phyloP scores from a whole-genome alignment of 169 alveolate species.

The Plasmodium vivax region DNA sequence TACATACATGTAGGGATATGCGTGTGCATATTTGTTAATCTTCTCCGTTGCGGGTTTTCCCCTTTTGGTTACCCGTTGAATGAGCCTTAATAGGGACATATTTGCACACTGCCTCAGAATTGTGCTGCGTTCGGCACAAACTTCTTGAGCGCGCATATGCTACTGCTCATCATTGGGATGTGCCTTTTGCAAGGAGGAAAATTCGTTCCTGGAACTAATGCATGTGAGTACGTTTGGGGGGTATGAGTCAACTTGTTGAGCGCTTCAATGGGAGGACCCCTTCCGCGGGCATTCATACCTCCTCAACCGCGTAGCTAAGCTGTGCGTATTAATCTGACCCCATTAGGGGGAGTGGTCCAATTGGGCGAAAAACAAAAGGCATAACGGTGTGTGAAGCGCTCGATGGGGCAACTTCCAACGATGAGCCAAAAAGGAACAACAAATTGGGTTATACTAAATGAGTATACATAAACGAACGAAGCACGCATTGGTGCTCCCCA shows the following conservation, averaged over 20 bases:
- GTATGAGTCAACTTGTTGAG: background rate
- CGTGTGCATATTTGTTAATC: background rate
- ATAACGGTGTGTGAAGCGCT: background rate
- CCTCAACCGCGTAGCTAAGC: background rate
- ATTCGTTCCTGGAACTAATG: background rate
- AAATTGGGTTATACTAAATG: background rate
- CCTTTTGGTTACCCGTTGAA: background rate
- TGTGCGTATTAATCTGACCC: background rate
- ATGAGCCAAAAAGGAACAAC: background rate
- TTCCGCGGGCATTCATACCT: background rate
- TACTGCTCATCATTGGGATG: background rate
- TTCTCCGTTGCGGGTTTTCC: background rate
- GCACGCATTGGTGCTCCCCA: background rate
- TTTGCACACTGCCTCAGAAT: background rate
- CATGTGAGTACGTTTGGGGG: background rate
- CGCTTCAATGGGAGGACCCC: background rate
- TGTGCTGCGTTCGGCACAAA: background rate
- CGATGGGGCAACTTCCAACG: background rate
- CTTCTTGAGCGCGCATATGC: background rate
- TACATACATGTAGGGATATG: background rate
- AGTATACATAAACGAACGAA: background rate
- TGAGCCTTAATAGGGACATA: background rate
- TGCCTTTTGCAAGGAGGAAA: background rate
- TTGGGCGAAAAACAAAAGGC: background rate
- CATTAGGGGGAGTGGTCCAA: background rate